Evolutionary conservation across 2,329 filamentous ascomycete genomes (phyloP), one percentile per base, ranked within the genome.

Genomic region (Arthrinium phaeospermum): DNA sequence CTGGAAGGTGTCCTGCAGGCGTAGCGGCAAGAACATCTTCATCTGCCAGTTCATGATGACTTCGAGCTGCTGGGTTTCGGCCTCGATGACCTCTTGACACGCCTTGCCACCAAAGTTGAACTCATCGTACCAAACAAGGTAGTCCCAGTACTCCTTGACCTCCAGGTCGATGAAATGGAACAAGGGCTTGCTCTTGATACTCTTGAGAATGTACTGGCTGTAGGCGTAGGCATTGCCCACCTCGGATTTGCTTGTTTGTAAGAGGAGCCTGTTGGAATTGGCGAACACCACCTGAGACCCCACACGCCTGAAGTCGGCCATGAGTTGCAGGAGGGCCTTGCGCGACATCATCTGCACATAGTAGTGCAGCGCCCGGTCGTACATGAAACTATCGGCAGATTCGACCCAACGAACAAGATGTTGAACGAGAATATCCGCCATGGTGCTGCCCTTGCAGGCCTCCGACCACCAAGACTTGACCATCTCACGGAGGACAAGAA

Each of bases 41-140:
- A 99, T 92, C 81, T 99, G 96, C 97, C 97, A 99, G 82, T 98
- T 94, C 95, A 99, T 98, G 78, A 99, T 91, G 14, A 93, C 96
- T 77, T 98, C 93, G 19, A 98, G 88, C 3, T 90, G 88, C 80
- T 98, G 95, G 64, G 93, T 91, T 5, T 89, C 86, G 6, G 83
- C 83, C 77, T 96, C 94, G 10, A 93, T 87, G 4, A 98, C 93
- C 78, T 96, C 90, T 69, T 92, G 90, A 76, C 94, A 98, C 4
- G 94, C 96, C 79, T 97, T 97, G 73, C 96, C 96, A 71, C 96
- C 97, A 78, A 98, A 98, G 85, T 99, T 99, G 87, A 96, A 98
- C 82, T 98, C 94, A 77, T 99, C 96, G 77, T 98, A 98, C 96
- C 96, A 99, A 4, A 98, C 91, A 0, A 99, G 90, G 78, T 98